Percentiles rank a stretch among this genome's conserved stretches.
These are phyloP conservation scores for Pseudogymnoascus sp. DNA, from an alignment of 2,329 filamentous ascomycete species.

Conservation along the genomic window DNA sequence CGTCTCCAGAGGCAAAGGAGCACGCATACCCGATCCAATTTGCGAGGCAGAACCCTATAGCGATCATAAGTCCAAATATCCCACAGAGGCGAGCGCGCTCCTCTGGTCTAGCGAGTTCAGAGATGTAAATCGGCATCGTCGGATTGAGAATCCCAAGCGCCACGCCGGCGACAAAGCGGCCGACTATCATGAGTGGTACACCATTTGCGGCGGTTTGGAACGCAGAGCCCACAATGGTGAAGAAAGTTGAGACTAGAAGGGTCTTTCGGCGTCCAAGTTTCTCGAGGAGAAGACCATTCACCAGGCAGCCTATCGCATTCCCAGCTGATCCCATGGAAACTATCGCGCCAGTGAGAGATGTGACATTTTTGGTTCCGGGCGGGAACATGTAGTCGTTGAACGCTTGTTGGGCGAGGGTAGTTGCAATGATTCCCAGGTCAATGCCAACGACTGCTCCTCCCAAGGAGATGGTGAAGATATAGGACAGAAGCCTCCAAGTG, in stretches of 20 bases:
- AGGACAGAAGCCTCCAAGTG: background rate
- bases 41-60: slow-evolving; percentile 19
- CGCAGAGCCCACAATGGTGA: slow-evolving; percentile 18
- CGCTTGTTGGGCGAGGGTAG: slow-evolving; percentile 2
- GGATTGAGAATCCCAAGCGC: slow-evolving; percentile 16
- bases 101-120: slow-evolving; percentile 18
- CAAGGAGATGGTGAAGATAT: background rate
- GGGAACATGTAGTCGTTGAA: slow-evolving; percentile 7
- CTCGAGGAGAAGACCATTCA: slow-evolving; percentile 4
- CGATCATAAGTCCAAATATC: slow-evolving; percentile 21
- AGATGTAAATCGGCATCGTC: slow-evolving; percentile 20
- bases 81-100: slow-evolving; percentile 19
- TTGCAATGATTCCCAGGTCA: slow-evolving; percentile 2
- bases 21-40: slow-evolving; percentile 23
- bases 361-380: background rate
- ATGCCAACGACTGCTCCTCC: background rate
- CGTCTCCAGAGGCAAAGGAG: slow-evolving; percentile 18
- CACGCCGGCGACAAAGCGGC: slow-evolving; percentile 19
- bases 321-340: slow-evolving; percentile 1
- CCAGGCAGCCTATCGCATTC: background rate
- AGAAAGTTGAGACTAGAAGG: slow-evolving; percentile 3
- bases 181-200: slow-evolving; percentile 20
- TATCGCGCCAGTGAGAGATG: background rate
- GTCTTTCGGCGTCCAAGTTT: background rate
- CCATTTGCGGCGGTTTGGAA: slow-evolving; percentile 18